Evolutionary conservation across 2,329 filamentous ascomycete genomes (phyloP), one percentile per base, ranked within the genome.

Genomic region (Neonectria punicea): DNA sequence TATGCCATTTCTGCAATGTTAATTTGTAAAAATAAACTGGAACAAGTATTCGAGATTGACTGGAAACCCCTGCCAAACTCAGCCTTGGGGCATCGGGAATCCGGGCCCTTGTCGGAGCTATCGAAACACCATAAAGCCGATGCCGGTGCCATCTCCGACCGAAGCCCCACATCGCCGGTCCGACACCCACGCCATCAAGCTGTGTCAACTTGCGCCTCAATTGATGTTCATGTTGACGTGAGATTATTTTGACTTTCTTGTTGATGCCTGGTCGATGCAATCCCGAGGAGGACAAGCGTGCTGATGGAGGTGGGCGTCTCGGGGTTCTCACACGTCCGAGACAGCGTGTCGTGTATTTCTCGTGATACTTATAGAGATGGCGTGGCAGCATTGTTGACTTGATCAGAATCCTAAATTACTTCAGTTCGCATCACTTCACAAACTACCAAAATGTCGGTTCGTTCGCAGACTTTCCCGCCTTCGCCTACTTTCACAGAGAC

Each of bases 401-500:
- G 16, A 50, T 9, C 25, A 56, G 9, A 32, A 10, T 4, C 18
- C 11, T 5, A 43, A 44, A 1, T 34, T 14, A 10, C 8, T 22
- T 28, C 5, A 47, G 4, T 18, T 18, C 20, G 16, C 41, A 14
- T 30, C 10, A 43, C n/a, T 51, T 22, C 10, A 9, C 20, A 28
- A 54, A 18, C 11, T 8, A 4, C 9, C 49, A 53, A 44, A 41
- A 68, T 70, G 63, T 60, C 67, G 32, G 47, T 72, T 20, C 32
- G 54, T 46, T 53, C 66, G n/a, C 60, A 72, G 46, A 36, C 69
- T 20, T 72, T 66, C 9, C 67, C 70, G 9, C 66, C 66, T 2
- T 63, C 57, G 9, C 67, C 70, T 11, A 51, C 57, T 32, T 72
- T 72, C 10, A 70, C 66, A 16, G 70, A 69, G 43, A 16, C 43